Base-by-base conservation (phyloP, 179 eudicot species). In the Camellia oleifera region DNA sequence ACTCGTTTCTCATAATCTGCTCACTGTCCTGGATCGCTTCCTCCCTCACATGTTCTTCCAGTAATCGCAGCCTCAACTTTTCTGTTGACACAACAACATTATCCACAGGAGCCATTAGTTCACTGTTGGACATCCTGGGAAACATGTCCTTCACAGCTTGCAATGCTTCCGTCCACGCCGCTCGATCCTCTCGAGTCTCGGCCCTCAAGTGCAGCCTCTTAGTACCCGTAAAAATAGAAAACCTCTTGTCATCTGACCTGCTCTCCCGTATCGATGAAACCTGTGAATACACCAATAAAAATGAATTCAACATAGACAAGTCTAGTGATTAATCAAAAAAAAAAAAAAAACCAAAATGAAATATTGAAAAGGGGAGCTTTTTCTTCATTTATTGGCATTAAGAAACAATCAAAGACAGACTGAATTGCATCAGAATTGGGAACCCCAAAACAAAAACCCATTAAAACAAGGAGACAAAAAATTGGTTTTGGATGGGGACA, bases 171-270 rank as follows among this genome's bases (percentile, higher is more conserved):
- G 92, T 81, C 99, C 99, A 95, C 8, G 93, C 80, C 23, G 82
- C 75, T 79, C 93, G 85, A 88, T 95, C 99, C 54, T 95, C 99
- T 60, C 89, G 84, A 62, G 91, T 88, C 76, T 95, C 94, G 20
- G 98, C 98, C 81, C 94, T 88, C 82, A 95, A 76, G 85, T 91
- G 99, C 81, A 95, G 87, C 87, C 89, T 94, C 88, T 94, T 95
- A 14, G 99, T 94, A n/a, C 99, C 99, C 12, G 99, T 94, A 82
- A 87, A 94, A 63, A 95, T 91, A 10, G 94, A 95, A 87, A 95
- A 95, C 77, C 94, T 94, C 87, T 88, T 91, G 82, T 95, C 99
- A 88, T 95, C 98, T 73, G 99, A 90, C 82, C 88, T 86, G 84
- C 97, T 91, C 85, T 91, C 97, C 20, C 95, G 90, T 45, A 92